phyloP scores from a whole-genome alignment of 345 rosid species.

The Toxicodendron radicans region DNA sequence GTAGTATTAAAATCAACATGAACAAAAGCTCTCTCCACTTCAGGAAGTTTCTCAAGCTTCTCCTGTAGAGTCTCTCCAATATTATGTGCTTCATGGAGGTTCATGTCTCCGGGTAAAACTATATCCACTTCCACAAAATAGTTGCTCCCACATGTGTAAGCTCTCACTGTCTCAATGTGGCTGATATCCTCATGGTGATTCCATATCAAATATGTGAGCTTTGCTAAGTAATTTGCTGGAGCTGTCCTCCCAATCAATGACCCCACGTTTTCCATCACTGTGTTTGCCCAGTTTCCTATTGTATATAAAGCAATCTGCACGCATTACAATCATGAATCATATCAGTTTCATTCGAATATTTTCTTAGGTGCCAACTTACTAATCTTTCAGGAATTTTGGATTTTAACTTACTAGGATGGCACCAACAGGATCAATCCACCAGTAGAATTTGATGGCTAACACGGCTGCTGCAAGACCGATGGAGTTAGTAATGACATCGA shows the following conservation, averaged over 20 bases:
- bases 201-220: slow-evolving; percentile 51
- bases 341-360: no score
- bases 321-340: not conserved
- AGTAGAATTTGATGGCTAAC: slow-evolving; percentile 46
- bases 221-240: slow-evolving; percentile 47
- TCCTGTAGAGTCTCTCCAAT: slow-evolving; percentile 50
- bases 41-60: slow-evolving; percentile 46
- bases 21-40: slow-evolving; percentile 49
- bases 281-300: slow-evolving; percentile 45
- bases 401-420: slow-evolving; percentile 45
- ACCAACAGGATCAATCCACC: slow-evolving; percentile 59
- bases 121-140: slow-evolving; percentile 54
- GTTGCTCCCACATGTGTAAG: slow-evolving; percentile 40
- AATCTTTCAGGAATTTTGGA: no score
- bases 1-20: slow-evolving; percentile 42
- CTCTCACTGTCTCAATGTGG: slow-evolving; percentile 48
- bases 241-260: slow-evolving; percentile 49
- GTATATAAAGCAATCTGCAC: slow-evolving; percentile 53
- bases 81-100: slow-evolving; percentile 34
- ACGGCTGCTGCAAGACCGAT: slow-evolving; percentile 47
- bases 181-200: slow-evolving; percentile 45
- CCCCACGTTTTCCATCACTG: slow-evolving; percentile 56
- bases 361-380: no score
- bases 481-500: slow-evolving; percentile 57
- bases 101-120: slow-evolving; percentile 43